phyloP scores from a whole-genome alignment of 2,329 filamentous ascomycete species.

The Aspergillus sojae region DNA sequence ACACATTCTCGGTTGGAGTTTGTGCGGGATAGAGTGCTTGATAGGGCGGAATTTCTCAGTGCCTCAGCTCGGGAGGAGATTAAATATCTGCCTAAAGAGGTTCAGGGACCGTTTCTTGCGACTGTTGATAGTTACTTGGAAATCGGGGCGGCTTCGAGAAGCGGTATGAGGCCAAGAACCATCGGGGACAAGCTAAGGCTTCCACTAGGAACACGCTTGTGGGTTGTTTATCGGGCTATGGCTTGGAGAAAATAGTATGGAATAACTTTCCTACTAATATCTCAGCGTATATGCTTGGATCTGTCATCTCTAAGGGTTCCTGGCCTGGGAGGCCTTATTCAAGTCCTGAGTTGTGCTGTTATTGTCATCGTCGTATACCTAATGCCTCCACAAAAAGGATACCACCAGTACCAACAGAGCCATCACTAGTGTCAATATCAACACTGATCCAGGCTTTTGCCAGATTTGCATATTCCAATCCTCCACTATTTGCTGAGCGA shows the following conservation, averaged over 20 bases:
- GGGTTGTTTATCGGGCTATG: neutral
- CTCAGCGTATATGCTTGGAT: neutral
- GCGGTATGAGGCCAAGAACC: neutral
- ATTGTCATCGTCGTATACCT: neutral
- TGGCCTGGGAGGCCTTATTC: neutral
- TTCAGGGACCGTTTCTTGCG: conserved; percentile 65
- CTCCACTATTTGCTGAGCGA: conserved; percentile 6
- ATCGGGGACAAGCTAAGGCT: neutral
- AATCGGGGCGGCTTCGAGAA: conserved; percentile 54
- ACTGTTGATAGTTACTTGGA: conserved; percentile 77
- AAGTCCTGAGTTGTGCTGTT: neutral
- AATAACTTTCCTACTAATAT: neutral
- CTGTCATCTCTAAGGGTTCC: neutral
- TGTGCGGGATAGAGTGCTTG: conserved; percentile 59
- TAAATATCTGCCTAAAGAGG: conserved; percentile 61
- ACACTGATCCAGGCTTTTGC: neutral
- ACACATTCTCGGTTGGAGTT: conserved; percentile 20
- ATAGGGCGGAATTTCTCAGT: conserved; percentile 65
- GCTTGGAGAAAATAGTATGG: neutral
- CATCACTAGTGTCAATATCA: neutral
- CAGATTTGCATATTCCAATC: neutral
- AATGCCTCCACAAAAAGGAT: neutral
- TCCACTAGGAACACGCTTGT: neutral
- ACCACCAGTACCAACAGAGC: neutral
- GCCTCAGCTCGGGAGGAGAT: conserved; percentile 58